Conservation (phyloP, 2,329 filamentous ascomycete species). For the Penicillium oxalicum region DNA sequence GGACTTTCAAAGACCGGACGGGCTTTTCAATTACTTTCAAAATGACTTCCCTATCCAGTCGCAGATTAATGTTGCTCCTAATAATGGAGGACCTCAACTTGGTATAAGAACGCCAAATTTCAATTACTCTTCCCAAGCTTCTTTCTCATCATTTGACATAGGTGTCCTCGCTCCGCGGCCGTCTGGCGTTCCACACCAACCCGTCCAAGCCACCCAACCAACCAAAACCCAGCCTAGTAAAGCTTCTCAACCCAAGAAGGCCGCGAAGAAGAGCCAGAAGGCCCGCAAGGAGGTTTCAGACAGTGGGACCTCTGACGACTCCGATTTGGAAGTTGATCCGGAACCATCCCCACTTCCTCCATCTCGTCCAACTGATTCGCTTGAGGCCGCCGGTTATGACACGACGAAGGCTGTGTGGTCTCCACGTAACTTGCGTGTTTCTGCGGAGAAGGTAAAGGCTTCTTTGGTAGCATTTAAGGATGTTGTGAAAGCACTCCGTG, state of each 20-base stretch:
- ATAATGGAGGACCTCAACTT: not conserved
- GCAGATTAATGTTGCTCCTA: constrained; percentile 7
- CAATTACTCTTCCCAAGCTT: not conserved
- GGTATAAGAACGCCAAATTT: constrained; percentile 1
- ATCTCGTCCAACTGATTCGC: constrained; percentile 47
- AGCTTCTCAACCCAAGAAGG: constrained; percentile 11
- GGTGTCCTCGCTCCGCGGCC: not conserved
- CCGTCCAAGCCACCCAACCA: constrained; percentile 8
- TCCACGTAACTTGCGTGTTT: constrained; percentile 46
- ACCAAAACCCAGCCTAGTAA: constrained; percentile 23
- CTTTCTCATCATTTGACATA: not conserved
- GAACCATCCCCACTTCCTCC: constrained; percentile 52
- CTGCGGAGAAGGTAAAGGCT: constrained; percentile 48
- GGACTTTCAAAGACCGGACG: constrained; percentile 23
- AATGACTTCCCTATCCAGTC: constrained; percentile 24
- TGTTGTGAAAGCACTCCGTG: constrained; percentile 53
- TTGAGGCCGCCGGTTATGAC: constrained; percentile 53
- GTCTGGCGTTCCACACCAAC: constrained; percentile 4
- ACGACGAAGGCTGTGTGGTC: constrained; percentile 58
- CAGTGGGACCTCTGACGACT: constrained; percentile 47
- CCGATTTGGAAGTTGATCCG: constrained; percentile 47
- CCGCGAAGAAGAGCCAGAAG: constrained; percentile 5
- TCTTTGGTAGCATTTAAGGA: constrained; percentile 55
- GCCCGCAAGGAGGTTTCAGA: constrained; percentile 35
- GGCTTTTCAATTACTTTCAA: constrained; percentile 24